Base-by-base conservation (phyloP, 2,329 filamentous ascomycete genomes). In the Zopfia rhizophila region DNA sequence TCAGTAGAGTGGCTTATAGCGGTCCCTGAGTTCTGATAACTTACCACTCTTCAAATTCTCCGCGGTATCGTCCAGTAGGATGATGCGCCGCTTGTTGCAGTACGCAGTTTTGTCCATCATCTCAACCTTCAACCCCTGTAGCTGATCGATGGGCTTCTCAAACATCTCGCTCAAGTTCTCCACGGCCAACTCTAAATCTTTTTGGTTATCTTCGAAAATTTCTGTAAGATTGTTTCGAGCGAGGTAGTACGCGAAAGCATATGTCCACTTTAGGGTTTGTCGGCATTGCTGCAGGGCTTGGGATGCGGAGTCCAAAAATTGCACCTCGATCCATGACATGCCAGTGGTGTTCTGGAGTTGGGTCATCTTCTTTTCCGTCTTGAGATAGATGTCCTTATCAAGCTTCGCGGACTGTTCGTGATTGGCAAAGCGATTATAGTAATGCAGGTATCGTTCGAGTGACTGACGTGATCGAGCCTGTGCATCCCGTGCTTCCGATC, bases 321-420 rank as follows among this genome's bases (percentile, higher is more conserved):
- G 94, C 5, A 99, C 94, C 70, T 99, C 94, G 48, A 99, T 99
- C 94, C 94, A 99, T 0, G 92, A 97, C 85, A 99, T 91, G 53
- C 91, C 91, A 0, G 93, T 97, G 19, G 91, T 86, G 27, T 89
- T 91, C 73, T 99, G 94, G 30, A 99, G 81, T 70, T 94, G 89
- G 21, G 93, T 89, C 94, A 99, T 99, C 81, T 99, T 99, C 82
- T 93, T 96, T 74, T 99, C 93, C 0, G 94, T 97, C 81, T 97
- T 97, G 37, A 89, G 80, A 58, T 91, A 96, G 39, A 97, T 89
- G 72, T 99, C 94, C 75, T 92, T 97, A 73, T 99, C 94, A 13
- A 99, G 82, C 60, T 93, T 93, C 7, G 94, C 94, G 1, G 92
- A 97, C 73, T 97, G 94, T 72, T 99, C 94, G 75, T 99, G 94